These are phyloP conservation scores for Dicorynia guianensis DNA, from an alignment of 306 rosid species.

Conservation along the genomic window DNA sequence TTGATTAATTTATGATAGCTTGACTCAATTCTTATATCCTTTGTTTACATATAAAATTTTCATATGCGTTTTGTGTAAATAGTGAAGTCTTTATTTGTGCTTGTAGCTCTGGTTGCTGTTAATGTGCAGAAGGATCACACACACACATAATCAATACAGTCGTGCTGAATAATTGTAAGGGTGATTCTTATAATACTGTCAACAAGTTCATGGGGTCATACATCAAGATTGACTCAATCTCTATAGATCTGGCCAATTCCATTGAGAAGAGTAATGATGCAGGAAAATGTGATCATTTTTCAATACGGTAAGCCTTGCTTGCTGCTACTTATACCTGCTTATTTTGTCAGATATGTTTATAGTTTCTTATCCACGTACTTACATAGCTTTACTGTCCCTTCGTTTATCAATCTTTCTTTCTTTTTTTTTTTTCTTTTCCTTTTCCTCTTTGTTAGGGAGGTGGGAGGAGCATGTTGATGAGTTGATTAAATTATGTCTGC, in stretches of 20 bases:
- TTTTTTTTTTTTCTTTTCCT: background rate
- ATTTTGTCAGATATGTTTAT: conserved; percentile 8
- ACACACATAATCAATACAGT: background rate
- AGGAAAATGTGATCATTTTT: conserved; percentile 67
- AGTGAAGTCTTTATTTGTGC: conserved; percentile 20
- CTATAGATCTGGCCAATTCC: conserved; percentile 54
- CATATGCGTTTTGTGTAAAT: background rate
- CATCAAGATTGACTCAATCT: conserved; percentile 56
- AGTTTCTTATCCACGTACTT: background rate
- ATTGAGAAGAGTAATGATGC: conserved; percentile 41
- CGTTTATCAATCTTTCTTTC: no score
- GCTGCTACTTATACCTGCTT: background rate
- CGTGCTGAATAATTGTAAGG: conserved; percentile 42
- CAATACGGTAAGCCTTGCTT: conserved; percentile 70
- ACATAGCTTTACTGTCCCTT: no score
- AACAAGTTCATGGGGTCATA: conserved; percentile 52
- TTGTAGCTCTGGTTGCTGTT: conserved; percentile 30
- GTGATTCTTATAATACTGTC: conserved; percentile 33
- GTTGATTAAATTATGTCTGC: background rate
- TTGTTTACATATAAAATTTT: background rate
- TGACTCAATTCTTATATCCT: background rate
- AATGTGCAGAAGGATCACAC: conserved; percentile 34
- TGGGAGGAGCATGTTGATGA: background rate
- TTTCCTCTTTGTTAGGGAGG: background rate
- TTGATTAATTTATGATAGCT: conserved; percentile 35